Evolutionary conservation across 2,329 filamentous ascomycete species (phyloP), one percentile per base, ranked within the genome.

Genomic region (Bisporella sp.): DNA sequence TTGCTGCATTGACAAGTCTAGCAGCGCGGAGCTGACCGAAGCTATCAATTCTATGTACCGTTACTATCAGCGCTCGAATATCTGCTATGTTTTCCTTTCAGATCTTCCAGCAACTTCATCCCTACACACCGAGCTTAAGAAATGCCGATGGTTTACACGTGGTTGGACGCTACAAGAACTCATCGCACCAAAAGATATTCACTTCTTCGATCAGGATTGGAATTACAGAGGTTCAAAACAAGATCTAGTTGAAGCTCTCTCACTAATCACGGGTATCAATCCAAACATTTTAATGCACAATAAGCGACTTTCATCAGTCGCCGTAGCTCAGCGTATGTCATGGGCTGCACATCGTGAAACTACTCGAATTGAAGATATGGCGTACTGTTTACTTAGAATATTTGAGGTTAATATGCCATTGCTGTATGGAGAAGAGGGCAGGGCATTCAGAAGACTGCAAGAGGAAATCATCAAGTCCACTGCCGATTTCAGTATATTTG

Each of bases 211-310:
- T 6, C 7, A 31, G 31, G 31, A 47, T 11, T 50, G 43, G 48
- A 39, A 46, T 35, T 6, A 5, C 9, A 12, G 11, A 8, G 48
- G 45, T 9, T 29, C 45, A n/a, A 46, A 47, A 29, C 12, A 12
- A 29, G 31, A 47, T 21, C 13, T 50, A 8, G 6, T 5, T 39
- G 12, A 13, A 35, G 8, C 13, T 30, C 30, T 47, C 11, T 13
- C 28, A 6, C 35, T 11, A 28, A 47, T 39, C 12, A 35, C 35
- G 4, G 71, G 72, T 0, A 62, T 74, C 0, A 61, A 62, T 1
- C 63, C 74, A n/a, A 68, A 70, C 37, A 72, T 75, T 66, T 66
- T 71, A 0, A 53, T 73, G 4, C 40, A 39, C 35, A 9, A 9
- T 11, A 9, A 39, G 35, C 35, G 35, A 11, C 35, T 39, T 39